Base-by-base conservation (phyloP, 108 stramenopile genomes). In the Fragilaria crotonensis region DNA sequence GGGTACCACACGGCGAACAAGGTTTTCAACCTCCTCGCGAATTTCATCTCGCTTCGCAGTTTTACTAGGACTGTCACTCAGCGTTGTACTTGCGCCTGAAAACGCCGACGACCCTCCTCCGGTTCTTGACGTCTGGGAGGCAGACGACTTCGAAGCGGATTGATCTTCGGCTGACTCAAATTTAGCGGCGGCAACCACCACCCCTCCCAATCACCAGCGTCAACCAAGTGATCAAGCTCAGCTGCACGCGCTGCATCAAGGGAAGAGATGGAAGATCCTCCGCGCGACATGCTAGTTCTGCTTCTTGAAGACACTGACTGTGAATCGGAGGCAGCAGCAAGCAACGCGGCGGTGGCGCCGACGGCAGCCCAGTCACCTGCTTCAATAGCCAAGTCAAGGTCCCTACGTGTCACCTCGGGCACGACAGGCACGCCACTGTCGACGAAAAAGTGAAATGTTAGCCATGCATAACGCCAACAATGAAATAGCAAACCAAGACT, bases 161-260 rank as follows among this genome's bases (percentile, higher is more conserved):
- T n/a, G n/a, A 48, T 77, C 84, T 55, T 69, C 63, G 17, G 75
- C 66, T 45, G 78, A 76, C 52, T 88, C 87, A 45, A 84, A 92
- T 52, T 77, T 71, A 23, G 87, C 85, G 3, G 90, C 90, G 7
- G 85, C 87, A 27, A 83, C 56, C 4, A 92, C 87, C 25, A 92
- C 90, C 85, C 90, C 63, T 86, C 85, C 90, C 90, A 92, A 62
- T 92, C 87, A 7, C 90, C 90, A 25, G 81, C 78, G 45, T 86
- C 87, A 3, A 92, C 87, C 29, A 92, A 68, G 27, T 70, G 75
- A 60, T 92, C 90, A 25, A 92, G 66, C 60, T 92, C 90, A 5
- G 80, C 72, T 18, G 80, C 86, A 30, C 83, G 72, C 17, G 62
- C 73, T 29, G 75, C 72, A 59, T 71, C 59, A 7, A 76, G 22